Conservation (phyloP, 805 yeast species). For the Sugiyamaella marilandica region DNA sequence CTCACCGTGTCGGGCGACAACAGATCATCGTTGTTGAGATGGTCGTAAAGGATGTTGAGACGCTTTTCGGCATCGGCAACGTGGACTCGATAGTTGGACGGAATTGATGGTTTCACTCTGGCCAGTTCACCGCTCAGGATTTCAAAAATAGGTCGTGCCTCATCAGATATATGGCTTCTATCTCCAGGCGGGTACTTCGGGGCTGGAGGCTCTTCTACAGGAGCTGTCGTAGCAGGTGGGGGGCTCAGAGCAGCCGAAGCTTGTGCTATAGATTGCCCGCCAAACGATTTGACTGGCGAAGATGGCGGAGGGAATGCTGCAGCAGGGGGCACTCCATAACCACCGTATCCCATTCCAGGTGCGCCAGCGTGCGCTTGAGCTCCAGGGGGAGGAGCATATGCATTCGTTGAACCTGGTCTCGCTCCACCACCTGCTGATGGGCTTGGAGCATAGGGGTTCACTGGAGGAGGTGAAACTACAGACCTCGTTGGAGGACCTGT, state of each 20-base stretch:
- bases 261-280: slow-evolving; percentile 11
- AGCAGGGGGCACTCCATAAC: slow-evolving; percentile 2
- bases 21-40: slow-evolving; percentile 67
- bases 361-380: slow-evolving; percentile 3
- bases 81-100: slow-evolving; percentile 69
- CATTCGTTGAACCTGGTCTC: slow-evolving; percentile 5
- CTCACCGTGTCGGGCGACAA: slow-evolving; percentile 53
- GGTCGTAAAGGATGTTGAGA: slow-evolving; percentile 67
- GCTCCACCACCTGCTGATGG: neutral
- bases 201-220: slow-evolving; percentile 24
- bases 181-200: slow-evolving; percentile 55
- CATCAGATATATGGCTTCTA: slow-evolving; percentile 59
- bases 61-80: slow-evolving; percentile 79
- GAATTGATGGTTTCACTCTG: slow-evolving; percentile 65
- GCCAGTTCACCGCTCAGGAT: slow-evolving; percentile 51
- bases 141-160: slow-evolving; percentile 54
- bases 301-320: slow-evolving; percentile 16
- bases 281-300: slow-evolving; percentile 11
- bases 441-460: slow-evolving; percentile 18
- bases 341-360: slow-evolving; percentile 6
- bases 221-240: slow-evolving; percentile 24
- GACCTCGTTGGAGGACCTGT: slow-evolving; percentile 18
- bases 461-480: slow-evolving; percentile 23
- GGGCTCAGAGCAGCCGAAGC: slow-evolving; percentile 21
- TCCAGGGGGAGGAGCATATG: slow-evolving; percentile 23